phyloP scores from a whole-genome alignment of 495 filamentous ascomycete genomes.

The Neurospora sp. region DNA sequence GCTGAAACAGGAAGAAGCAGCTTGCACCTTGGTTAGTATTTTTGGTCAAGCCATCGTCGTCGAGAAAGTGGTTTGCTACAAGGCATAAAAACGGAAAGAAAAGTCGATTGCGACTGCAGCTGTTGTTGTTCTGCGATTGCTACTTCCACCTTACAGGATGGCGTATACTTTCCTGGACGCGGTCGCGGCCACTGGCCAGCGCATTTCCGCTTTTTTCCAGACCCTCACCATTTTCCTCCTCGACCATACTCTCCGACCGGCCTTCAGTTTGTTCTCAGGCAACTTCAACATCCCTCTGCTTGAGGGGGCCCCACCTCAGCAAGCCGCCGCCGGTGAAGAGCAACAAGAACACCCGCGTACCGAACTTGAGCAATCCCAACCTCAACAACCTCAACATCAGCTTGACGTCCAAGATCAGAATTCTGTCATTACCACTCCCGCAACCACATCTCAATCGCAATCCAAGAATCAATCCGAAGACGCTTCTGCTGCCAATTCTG shows the following conservation, averaged over 20 bases:
- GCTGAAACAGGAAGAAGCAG: neutral
- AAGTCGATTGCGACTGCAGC: neutral
- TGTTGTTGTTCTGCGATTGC: constrained; percentile 1
- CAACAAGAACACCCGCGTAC: neutral
- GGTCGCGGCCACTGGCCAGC: constrained; percentile 15
- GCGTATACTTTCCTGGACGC: constrained; percentile 15
- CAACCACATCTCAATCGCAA: neutral
- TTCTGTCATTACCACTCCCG: constrained; percentile 1
- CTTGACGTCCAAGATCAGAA: neutral
- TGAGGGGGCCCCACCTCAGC: neutral
- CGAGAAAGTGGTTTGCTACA: neutral
- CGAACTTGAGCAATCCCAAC: neutral
- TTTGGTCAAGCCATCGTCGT: neutral
- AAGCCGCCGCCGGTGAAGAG: neutral
- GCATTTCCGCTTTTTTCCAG: constrained; percentile 15
- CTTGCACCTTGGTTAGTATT: neutral
- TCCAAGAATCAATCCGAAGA: neutral
- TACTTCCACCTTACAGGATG: constrained; percentile 8
- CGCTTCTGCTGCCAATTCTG: neutral
- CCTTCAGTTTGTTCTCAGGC: constrained; percentile 7
- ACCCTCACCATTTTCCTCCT: constrained; percentile 16
- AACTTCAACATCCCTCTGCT: neutral
- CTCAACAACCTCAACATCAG: neutral
- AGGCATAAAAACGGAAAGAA: neutral
- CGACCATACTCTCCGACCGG: constrained; percentile 8